Base-by-base conservation (phyloP, 768 basidiomycete species). In the Suillus subluteus region DNA sequence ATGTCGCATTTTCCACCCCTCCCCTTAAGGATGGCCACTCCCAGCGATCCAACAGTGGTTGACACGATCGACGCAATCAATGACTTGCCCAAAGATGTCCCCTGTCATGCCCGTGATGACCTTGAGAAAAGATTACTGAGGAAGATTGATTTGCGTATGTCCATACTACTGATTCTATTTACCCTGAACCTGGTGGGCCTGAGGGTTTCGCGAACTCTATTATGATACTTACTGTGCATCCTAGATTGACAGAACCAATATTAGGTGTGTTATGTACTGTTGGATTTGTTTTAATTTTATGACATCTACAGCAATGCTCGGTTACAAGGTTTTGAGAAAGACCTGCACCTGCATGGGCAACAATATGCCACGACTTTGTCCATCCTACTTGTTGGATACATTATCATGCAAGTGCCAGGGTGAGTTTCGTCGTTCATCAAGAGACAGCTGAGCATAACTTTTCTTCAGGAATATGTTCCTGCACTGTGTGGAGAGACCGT, bases 401-500 rank as follows among this genome's bases (percentile, higher is more conserved):
- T 74, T 63, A 44, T 71, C 58, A 72, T 77, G 71, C 73, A 72
- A 67, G 64, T 73, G 38, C 70, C 69, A 18, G 68, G 69, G 65
- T 65, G 32, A 30, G 63, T 65, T 26, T 26, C 15, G 2, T 62
- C 26, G 6, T 13, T 40, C 37, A 38, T 32, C 3, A 13, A 26
- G 50, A 15, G 13, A n/a, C 35, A 30, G 4, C 23, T 30, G 30
- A 18, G 46, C n/a, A 4, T 37, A n/a, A 32, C 38, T 30, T 30
- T 18, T 26, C 26, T 54, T 15, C 43, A 73, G 72, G 6, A 79
- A 78, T 65, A 73, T 79, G 70, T 67, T 78, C 55, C 67, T 79
- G 62, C 75, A 79, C 67, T 67, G 73, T 46, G 70, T 76, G 16
- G 73, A 69, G 12, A 73, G 70, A 56, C 78, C 77, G 12, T 72